Evolutionary conservation across 2,329 filamentous ascomycete genomes (phyloP).

Genomic region (Alternaria metachromatica): DNA sequence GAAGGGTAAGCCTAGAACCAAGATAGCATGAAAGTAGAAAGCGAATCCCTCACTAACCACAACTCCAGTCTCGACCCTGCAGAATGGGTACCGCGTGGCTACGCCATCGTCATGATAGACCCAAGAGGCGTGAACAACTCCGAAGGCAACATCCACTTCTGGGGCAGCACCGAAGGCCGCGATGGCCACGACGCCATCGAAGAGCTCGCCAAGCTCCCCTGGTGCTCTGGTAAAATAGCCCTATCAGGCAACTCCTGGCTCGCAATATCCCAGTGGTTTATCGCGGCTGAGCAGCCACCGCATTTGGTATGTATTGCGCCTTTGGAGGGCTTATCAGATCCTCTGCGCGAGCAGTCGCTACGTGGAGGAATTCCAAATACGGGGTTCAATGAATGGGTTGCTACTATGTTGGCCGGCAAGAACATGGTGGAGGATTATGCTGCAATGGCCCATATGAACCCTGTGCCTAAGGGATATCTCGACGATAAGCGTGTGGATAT

Average conservation of each 20-base stretch:
- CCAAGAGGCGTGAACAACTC: conserved; percentile 32
- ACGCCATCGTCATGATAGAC: conserved; percentile 42
- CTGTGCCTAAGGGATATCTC: conserved; percentile 7
- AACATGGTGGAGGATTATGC: conserved; percentile 1
- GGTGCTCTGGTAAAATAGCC: conserved; percentile 54
- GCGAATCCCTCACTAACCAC: background rate
- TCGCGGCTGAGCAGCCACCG: conserved; percentile 52
- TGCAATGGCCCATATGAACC: conserved; percentile 4
- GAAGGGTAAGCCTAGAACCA: conserved; percentile 32
- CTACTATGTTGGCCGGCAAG: conserved; percentile 2
- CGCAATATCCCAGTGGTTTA: conserved; percentile 51
- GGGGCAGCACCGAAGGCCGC: conserved; percentile 40
- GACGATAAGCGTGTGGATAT: conserved; percentile 17
- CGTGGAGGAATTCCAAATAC: background rate
- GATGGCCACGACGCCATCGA: conserved; percentile 55
- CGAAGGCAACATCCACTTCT: conserved; percentile 30
- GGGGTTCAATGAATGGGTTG: background rate
- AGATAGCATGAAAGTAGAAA: background rate
- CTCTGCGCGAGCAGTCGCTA: background rate
- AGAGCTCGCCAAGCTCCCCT: conserved; percentile 47
- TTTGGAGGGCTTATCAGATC: conserved; percentile 53
- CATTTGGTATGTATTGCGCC: conserved; percentile 52
- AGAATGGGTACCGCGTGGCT: conserved; percentile 38
- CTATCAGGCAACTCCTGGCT: conserved; percentile 55
- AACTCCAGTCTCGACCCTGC: conserved; percentile 42